Conservation (phyloP, 140 eudicot genomes). For the Ambrosia hybrid region DNA sequence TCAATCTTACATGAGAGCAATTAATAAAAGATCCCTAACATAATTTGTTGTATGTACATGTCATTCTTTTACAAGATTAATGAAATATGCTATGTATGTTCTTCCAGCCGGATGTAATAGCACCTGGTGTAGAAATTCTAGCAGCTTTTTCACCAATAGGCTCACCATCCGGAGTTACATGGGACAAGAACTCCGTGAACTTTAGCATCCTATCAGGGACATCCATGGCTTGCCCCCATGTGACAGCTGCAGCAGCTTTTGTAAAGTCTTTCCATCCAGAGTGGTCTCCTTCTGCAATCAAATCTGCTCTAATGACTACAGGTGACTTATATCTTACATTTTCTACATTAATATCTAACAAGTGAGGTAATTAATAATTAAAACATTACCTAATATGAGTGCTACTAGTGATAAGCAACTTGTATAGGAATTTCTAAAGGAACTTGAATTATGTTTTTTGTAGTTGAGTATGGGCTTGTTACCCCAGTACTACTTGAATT, state of each 20-base stretch:
- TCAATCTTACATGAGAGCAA: too few relatives aligned
- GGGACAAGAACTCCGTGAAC: constrained; percentile 31
- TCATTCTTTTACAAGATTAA: too few relatives aligned
- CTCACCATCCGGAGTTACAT: constrained; percentile 7
- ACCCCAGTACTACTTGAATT: background rate
- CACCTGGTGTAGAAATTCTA: too few relatives aligned
- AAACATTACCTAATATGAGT: background rate
- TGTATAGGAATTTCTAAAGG: background rate
- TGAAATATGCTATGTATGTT: too few relatives aligned
- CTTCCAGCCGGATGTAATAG: too few relatives aligned
- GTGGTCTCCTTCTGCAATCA: constrained; percentile 37
- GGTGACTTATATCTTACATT: too few relatives aligned
- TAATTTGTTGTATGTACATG: too few relatives aligned
- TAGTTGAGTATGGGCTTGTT: background rate
- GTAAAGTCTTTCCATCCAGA: constrained; percentile 47
- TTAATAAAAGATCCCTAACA: too few relatives aligned
- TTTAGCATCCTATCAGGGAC: constrained; percentile 51
- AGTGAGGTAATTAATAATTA: background rate
- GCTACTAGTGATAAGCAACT: background rate
- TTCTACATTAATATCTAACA: too few relatives aligned
- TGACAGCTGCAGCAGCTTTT: constrained; percentile 45
- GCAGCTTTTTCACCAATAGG: constrained; percentile 12
- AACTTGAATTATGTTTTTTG: background rate
- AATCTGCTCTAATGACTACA: too few relatives aligned
- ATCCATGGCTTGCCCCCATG: constrained; percentile 64